Evolutionary conservation across 108 stramenopile species (phyloP).

Genomic region (Fragilaria crotonensis): DNA sequence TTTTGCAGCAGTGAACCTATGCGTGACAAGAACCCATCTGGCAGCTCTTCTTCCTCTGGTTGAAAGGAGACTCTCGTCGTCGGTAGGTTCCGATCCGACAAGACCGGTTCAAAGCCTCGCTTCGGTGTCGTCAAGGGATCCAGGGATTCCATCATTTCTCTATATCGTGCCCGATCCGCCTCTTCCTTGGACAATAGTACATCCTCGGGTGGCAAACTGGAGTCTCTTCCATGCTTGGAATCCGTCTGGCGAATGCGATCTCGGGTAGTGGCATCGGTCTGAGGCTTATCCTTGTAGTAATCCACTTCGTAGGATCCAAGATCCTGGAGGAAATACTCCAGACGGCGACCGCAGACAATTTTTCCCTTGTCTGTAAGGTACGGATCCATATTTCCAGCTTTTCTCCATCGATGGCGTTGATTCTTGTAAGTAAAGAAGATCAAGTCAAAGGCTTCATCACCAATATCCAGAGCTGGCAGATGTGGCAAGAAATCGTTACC

Average conservation of each 20-base stretch:
- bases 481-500: slow-evolving; percentile 99
- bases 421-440: slow-evolving; percentile 88
- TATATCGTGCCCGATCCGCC: slow-evolving; percentile 46
- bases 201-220: slow-evolving; percentile 45
- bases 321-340: slow-evolving; percentile 61
- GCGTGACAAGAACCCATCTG: slow-evolving; percentile 33
- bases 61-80: slow-evolving; percentile 1
- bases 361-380: slow-evolving; percentile 90
- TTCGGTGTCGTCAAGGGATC: neutral
- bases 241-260: slow-evolving; percentile 47
- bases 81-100: slow-evolving; percentile 6
- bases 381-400: slow-evolving; percentile 42
- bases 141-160: slow-evolving; percentile 43
- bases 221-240: slow-evolving; percentile 36
- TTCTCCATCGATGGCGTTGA: slow-evolving; percentile 57
- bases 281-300: slow-evolving; percentile 68
- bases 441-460: slow-evolving; percentile 93
- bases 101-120: slow-evolving; percentile 28
- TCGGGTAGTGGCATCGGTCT: slow-evolving; percentile 25
- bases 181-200: slow-evolving; percentile 62
- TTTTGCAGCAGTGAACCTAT: slow-evolving; percentile 38
- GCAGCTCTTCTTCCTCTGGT: slow-evolving; percentile 17
- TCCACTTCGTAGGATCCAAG: slow-evolving; percentile 68
- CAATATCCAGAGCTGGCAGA: slow-evolving; percentile 95
- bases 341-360: slow-evolving; percentile 54